Base-by-base conservation (phyloP, 148 eudicot species). In the Chenopodium formosanum region DNA sequence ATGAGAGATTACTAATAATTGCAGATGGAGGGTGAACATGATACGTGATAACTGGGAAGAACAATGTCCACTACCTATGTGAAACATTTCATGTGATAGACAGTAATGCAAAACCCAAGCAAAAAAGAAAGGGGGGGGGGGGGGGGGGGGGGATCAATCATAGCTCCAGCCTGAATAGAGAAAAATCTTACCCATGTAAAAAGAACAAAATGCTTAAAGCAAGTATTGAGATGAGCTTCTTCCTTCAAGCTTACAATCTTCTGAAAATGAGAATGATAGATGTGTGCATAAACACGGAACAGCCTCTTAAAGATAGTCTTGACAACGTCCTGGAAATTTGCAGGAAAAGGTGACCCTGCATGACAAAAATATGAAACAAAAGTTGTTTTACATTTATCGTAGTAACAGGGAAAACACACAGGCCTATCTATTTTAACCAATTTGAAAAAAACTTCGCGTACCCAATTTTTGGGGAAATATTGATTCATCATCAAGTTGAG, bases 201-300 rank as follows among this genome's bases (percentile, higher is more conserved):
- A 29, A 95, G 88, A 73, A 95, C 92, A 83, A 93, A 93, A 85
- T 95, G 99, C 90, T 93, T 93, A 87, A 95, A 95, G 86, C 97
- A 95, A 76, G 97, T 93, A 77, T 95, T 95, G 37, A 95, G 85
- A 83, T 95, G 97, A 72, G 99, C 98, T 82, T 95, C 98, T 90
- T 95, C 98, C 88, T 95, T 92, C 73, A 95, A 94, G 77, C 93
- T 91, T 53, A 95, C 97, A 27, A 95, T 95, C 90, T 95, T 95
- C 91, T 95, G 98, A 85, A 95, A 95, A 86, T 95, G 98, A 31
- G 98, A 92, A 60, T 95, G 98, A 76, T 93, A 95, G 64, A 95
- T 95, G 84, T 95, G 98, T 44, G 97, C 98, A 88, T 95, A 95
- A 47, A 95, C 98, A 68, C 98, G 96, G 82, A 95, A 95, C 50